These are phyloP conservation scores for Metschnikowia proteae DNA, from an alignment of 805 yeast species.

Conservation along the genomic window DNA sequence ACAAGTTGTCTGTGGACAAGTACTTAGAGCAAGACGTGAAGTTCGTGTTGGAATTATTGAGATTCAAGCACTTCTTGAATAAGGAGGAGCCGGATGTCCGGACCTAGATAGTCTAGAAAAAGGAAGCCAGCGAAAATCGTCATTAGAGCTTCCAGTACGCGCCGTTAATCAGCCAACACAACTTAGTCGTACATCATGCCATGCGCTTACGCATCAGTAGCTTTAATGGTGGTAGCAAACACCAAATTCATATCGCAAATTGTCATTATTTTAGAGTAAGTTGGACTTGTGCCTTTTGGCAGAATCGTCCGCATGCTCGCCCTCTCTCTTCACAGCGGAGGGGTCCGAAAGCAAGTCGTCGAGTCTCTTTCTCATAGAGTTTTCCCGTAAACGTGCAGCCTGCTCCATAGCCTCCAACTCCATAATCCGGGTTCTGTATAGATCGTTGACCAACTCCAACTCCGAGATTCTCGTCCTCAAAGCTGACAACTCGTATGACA, in stretches of 20 bases:
- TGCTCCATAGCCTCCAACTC: constrained; percentile 73
- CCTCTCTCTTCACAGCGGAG: constrained; percentile 12
- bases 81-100: constrained; percentile 85
- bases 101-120: constrained; percentile 46
- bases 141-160: too few relatives aligned
- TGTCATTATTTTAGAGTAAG: not conserved
- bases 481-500: constrained; percentile 31
- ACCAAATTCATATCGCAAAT: too few relatives aligned
- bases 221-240: not conserved
- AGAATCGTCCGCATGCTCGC: constrained; percentile 6
- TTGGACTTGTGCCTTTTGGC: constrained; percentile 13
- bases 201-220: too few relatives aligned
- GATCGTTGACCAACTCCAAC: constrained; percentile 84
- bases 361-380: constrained; percentile 44
- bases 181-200: too few relatives aligned
- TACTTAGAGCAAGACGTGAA: constrained; percentile 62
- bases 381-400: constrained; percentile 50
- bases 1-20: constrained; percentile 55
- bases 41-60: constrained; percentile 62
- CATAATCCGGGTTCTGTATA: constrained; percentile 75
- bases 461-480: constrained; percentile 80
- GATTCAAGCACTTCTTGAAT: constrained; percentile 70
- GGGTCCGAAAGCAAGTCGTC: constrained; percentile 39
- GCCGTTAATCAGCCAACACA: too few relatives aligned
- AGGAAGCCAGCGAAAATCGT: too few relatives aligned